Percentiles rank a stretch among this genome's conserved stretches.
These are phyloP conservation scores for Serendipita sp. DNA, from an alignment of 768 basidiomycete species.

Conservation along the genomic window DNA sequence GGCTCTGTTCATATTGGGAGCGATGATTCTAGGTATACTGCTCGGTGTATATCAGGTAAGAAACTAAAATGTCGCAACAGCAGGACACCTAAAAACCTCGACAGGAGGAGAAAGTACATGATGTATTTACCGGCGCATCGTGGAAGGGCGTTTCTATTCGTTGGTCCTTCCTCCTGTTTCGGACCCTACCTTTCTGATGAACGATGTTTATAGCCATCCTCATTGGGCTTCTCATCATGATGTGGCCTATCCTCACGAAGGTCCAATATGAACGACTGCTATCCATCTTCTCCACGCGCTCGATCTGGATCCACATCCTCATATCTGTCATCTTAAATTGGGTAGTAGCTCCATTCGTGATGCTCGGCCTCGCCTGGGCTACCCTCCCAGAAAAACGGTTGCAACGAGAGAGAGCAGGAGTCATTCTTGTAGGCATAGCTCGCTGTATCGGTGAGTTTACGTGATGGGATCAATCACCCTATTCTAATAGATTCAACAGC, in stretches of 20 bases:
- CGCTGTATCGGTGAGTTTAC: constrained; percentile 39
- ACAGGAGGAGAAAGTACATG: constrained; percentile 37
- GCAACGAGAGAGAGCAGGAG: constrained; percentile 56
- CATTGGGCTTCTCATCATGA: constrained; percentile 71
- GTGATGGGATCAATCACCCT: not conserved
- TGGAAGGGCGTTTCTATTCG: constrained; percentile 55
- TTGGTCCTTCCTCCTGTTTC: constrained; percentile 30
- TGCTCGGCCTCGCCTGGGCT: constrained; percentile 78
- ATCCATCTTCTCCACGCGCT: constrained; percentile 31
- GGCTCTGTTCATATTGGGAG: constrained; percentile 47
- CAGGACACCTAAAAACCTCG: no score
- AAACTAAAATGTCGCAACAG: no score
- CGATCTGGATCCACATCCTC: constrained; percentile 50
- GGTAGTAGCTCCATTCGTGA: constrained; percentile 65
- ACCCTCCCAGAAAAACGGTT: constrained; percentile 54
- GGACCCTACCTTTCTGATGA: not conserved
- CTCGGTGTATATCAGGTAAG: constrained; percentile 43
- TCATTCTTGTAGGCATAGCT: constrained; percentile 70
- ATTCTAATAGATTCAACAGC: no score
- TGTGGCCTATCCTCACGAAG: constrained; percentile 56
- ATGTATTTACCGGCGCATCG: constrained; percentile 44
- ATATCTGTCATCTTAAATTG: constrained; percentile 63
- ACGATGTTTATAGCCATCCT: constrained; percentile 42
- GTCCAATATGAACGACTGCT: constrained; percentile 61
- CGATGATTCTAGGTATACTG: constrained; percentile 62